A percentile compares a stretch with the other conserved stretches of the same genome.
Conservation (phyloP, 768 basidiomycete species). For the Clitopilus hobsonii region DNA sequence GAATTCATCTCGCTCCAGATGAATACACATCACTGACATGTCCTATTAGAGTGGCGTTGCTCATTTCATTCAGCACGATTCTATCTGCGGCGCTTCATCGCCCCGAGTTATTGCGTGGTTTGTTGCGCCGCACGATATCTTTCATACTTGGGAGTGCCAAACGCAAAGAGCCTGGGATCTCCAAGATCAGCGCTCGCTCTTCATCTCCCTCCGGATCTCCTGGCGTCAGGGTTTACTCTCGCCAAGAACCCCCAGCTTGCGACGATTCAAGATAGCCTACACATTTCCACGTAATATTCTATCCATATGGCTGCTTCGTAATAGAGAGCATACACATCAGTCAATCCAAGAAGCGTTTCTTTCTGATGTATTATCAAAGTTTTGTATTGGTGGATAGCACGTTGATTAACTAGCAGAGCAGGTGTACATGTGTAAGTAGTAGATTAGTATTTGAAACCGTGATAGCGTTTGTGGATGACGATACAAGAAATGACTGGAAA, state of each 20-base stretch:
- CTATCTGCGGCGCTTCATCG: constrained; percentile 59
- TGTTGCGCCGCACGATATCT: constrained; percentile 67
- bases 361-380: no score
- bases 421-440: not conserved
- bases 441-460: not conserved
- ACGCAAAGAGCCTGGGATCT: no score
- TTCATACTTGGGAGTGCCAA: constrained; percentile 37
- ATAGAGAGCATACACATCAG: no score
- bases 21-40: constrained; percentile 3
- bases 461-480: not conserved
- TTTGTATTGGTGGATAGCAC: no score
- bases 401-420: constrained; percentile 1
- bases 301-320: no score
- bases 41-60: constrained; percentile 47
- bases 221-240: no score
- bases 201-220: no score
- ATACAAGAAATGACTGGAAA: not conserved
- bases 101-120: constrained; percentile 63
- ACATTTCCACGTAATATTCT: no score
- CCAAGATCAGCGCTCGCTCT: no score
- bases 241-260: no score
- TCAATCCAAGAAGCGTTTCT: no score
- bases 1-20: constrained; percentile 13
- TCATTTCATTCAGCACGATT: constrained; percentile 60
- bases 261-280: no score